Base-by-base conservation (phyloP, 2,329 filamentous ascomycete species). In the Scleromitrula shiraiana region DNA sequence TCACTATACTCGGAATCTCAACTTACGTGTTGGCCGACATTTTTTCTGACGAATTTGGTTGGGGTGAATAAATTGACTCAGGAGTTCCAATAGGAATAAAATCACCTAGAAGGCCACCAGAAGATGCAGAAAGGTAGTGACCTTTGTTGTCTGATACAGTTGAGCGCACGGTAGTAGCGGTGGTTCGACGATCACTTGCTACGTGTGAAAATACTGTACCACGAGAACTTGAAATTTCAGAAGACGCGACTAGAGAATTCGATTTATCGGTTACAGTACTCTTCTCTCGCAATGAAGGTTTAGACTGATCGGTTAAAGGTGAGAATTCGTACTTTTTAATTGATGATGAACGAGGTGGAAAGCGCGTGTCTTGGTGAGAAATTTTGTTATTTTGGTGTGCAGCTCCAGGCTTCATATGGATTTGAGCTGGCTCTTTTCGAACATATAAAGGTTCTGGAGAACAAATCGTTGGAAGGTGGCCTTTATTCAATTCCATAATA, bases 361-460 rank as follows among this genome's bases (percentile, higher is more conserved):
- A 44, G 19, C 19, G 20, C 26, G n/a, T 32, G 45, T 39, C 30
- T 35, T 46, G 27, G 20, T 43, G n/a, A 14, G 22, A 24, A 29
- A 29, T 48, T 33, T 50, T 50, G 4, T 48, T 23, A 38, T 37
- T 39, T 19, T 46, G 36, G 8, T 47, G 20, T 39, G 33, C 41
- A 30, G 49, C 30, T 38, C 43, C 50, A 38, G 40, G 33, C 3
- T 42, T 22, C 14, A 50, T 23, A 14, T 39, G 49, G n/a, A 47
- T 27, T 44, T 52, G 51, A 38, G 35, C 50, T 26, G 52, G 50
- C 17, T 53, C 30, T 39, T 57, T 58, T 49, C 50, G 50, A 17
- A 54, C 50, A n/a, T 53, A 39, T 33, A 58, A 41, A 44, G 57
- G 57, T 46, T 41, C 50, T 7, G 49, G 45, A 17, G 46, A 41